Conservation (phyloP, 164 flowering plant species). For the Cinnamomum chago region DNA sequence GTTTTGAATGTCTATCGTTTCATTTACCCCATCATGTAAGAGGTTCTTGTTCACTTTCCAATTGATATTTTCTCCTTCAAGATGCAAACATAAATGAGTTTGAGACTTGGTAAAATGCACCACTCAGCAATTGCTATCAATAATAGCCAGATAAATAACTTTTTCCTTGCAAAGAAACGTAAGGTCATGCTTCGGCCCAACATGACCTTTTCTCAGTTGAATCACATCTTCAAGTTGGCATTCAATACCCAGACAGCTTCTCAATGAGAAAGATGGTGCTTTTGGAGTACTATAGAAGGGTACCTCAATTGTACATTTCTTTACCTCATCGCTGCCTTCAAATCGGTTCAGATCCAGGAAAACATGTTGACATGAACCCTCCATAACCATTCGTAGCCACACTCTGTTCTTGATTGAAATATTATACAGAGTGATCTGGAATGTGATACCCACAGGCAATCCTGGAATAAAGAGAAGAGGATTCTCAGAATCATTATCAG, state of each 20-base stretch:
- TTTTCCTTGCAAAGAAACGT: conserved; percentile 46
- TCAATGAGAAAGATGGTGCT: conserved; percentile 40
- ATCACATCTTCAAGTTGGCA: conserved; percentile 35
- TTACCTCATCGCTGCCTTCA: conserved; percentile 27
- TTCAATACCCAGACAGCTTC: conserved; percentile 52
- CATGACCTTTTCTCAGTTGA: conserved; percentile 11
- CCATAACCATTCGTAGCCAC: conserved; percentile 52
- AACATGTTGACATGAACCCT: conserved; percentile 36
- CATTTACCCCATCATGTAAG: not conserved
- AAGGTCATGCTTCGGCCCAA: conserved; percentile 57
- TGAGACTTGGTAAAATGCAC: not conserved
- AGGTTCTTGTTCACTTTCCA: not conserved
- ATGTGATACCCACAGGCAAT: conserved; percentile 61
- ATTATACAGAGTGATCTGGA: conserved; percentile 52
- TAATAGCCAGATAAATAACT: conserved; percentile 37
- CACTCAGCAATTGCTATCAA: not conserved
- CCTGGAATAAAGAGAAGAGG: conserved; percentile 65
- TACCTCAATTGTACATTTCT: conserved; percentile 34
- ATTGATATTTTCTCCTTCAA: not conserved
- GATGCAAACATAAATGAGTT: not conserved
- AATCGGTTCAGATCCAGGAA: conserved; percentile 40
- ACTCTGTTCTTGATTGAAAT: conserved; percentile 35
- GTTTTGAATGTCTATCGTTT: not conserved
- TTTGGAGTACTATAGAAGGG: conserved; percentile 63
- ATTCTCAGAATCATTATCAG: conserved; percentile 47